phyloP scores from a whole-genome alignment of 192 early-diverging fungal genomes.

The Spinellus fusiger region DNA sequence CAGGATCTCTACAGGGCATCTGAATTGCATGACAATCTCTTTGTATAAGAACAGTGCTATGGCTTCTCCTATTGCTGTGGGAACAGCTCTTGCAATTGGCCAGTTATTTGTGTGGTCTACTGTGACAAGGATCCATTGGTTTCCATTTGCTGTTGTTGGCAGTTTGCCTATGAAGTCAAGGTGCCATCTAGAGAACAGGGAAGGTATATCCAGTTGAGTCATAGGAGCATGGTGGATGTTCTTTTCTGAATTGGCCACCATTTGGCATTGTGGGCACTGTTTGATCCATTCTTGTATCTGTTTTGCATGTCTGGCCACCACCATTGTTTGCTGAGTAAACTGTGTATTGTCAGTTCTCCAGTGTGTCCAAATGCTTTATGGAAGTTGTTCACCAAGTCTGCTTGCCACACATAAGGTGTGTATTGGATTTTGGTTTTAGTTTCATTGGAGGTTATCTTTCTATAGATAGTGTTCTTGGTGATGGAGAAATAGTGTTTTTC shows the following conservation, averaged over 20 bases:
- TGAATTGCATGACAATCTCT: constrained; percentile 16
- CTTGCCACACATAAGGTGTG: too few relatives aligned
- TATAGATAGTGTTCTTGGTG: too few relatives aligned
- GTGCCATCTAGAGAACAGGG: background rate
- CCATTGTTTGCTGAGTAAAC: background rate
- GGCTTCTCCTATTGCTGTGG: background rate
- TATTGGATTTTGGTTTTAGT: too few relatives aligned
- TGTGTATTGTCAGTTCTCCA: background rate
- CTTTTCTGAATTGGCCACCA: background rate
- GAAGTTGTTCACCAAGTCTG: too few relatives aligned
- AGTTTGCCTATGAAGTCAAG: constrained; percentile 9
- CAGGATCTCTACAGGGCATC: constrained; percentile 18
- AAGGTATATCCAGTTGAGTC: background rate
- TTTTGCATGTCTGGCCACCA: background rate
- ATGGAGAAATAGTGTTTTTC: too few relatives aligned
- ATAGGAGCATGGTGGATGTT: background rate
- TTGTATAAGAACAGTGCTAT: constrained; percentile 24
- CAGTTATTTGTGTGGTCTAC: constrained; percentile 24
- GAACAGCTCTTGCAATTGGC: constrained; percentile 16
- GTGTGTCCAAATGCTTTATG: background rate
- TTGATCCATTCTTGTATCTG: background rate
- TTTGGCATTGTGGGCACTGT: background rate
- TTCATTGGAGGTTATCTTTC: too few relatives aligned
- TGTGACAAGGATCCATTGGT: constrained; percentile 15
- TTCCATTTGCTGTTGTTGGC: background rate